Conservation (phyloP, 768 basidiomycete genomes). For the Russula emetica region DNA sequence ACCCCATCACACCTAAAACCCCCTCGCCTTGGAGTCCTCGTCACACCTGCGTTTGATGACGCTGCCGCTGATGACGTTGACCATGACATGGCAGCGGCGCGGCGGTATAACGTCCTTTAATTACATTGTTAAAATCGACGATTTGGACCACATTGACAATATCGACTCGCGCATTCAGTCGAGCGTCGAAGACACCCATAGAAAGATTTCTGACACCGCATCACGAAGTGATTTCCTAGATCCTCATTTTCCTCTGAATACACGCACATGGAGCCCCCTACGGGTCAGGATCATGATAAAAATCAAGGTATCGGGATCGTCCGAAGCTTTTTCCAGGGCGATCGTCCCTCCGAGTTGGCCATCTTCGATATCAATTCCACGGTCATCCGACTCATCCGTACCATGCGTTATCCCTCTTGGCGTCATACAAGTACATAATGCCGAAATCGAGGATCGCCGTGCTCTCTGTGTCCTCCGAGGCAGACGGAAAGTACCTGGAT, state of each 20-base stretch:
- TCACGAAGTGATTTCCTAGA: not conserved
- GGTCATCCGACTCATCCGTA: too few species aligned
- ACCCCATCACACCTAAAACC: not conserved
- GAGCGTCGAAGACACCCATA: not conserved
- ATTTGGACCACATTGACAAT: not conserved
- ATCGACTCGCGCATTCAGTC: not conserved
- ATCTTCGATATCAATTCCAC: not conserved
- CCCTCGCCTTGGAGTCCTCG: not conserved
- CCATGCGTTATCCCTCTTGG: not conserved
- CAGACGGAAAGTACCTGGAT: not conserved
- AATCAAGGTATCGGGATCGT: not conserved
- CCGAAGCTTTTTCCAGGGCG: not conserved
- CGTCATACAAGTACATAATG: not conserved
- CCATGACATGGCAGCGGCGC: not conserved
- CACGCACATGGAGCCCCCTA: not conserved
- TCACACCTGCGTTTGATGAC: not conserved
- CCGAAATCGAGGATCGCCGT: not conserved
- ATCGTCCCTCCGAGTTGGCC: not conserved
- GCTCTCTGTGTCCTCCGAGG: not conserved
- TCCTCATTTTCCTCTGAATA: not conserved
- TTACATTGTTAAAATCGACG: not conserved
- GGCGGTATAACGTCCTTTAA: not conserved
- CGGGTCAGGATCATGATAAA: not conserved
- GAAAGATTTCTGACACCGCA: not conserved
- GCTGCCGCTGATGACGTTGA: not conserved